Evolutionary conservation across 1,284 basidiomycete species (phyloP).

Genomic region (Anthracocystis setariae): DNA sequence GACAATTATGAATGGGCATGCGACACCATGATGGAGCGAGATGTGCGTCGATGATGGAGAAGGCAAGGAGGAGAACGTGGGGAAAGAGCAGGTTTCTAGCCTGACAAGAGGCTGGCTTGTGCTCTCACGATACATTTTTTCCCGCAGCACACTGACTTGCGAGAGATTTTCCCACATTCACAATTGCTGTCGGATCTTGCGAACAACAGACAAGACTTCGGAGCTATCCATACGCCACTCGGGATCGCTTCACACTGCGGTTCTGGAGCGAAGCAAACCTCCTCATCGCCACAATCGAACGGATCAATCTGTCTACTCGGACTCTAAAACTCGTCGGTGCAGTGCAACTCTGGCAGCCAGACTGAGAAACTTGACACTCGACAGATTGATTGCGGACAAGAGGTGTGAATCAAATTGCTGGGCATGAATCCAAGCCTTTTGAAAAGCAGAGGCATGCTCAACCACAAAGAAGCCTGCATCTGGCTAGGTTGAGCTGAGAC

Average conservation of each 20-base stretch:
- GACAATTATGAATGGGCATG: not conserved
- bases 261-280: too few relatives aligned
- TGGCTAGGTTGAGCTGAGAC: not conserved
- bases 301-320: too few relatives aligned
- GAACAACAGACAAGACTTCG: not conserved
- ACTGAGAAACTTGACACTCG: not conserved
- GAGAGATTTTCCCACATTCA: not conserved
- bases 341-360: too few relatives aligned
- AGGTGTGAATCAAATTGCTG: constrained; percentile 6
- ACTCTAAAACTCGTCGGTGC: too few relatives aligned
- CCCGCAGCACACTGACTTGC: not conserved
- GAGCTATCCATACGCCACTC: not conserved
- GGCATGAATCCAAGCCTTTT: not conserved
- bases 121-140: not conserved
- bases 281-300: too few relatives aligned
- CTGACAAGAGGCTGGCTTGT: not conserved
- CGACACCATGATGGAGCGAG: too few relatives aligned
- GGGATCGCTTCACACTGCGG: too few relatives aligned
- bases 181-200: not conserved
- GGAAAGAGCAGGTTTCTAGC: not conserved
- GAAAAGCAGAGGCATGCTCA: not conserved
- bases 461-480: too few relatives aligned
- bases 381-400: not conserved
- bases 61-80: not conserved
- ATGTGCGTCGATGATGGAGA: not conserved